phyloP scores from a whole-genome alignment of 129 eudicot species.

The Flaveria brownii region DNA sequence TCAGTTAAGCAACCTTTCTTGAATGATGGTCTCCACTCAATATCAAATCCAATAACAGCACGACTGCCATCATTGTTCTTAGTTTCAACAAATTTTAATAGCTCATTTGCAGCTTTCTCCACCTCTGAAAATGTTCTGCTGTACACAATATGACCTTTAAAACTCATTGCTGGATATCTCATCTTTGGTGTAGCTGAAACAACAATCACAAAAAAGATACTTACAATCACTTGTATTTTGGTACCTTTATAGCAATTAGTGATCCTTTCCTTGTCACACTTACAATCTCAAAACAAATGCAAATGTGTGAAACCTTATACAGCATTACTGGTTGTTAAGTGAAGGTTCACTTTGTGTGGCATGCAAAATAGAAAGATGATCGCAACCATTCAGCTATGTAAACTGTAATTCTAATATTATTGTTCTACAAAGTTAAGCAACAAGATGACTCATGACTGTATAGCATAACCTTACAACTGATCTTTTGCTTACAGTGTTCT shows the following conservation, averaged over 20 bases:
- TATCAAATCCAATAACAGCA: conserved; percentile 67
- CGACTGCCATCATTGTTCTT: conserved; percentile 45
- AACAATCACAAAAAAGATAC: conserved; percentile 14
- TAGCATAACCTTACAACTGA: background rate
- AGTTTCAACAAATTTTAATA: conserved; percentile 54
- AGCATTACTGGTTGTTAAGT: background rate
- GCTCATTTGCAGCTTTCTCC: conserved; percentile 68
- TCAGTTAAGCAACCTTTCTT: conserved; percentile 46
- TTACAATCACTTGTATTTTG: background rate
- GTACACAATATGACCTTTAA: conserved; percentile 66
- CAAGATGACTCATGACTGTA: conserved; percentile 15
- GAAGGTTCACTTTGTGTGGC: conserved; percentile 6
- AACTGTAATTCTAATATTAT: background rate
- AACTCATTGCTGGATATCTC: conserved; percentile 53
- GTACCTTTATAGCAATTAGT: background rate
- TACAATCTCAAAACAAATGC: conserved; percentile 5
- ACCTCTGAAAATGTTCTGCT: conserved; percentile 70
- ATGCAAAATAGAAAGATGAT: background rate
- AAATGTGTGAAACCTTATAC: conserved; percentile 1
- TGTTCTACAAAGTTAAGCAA: background rate
- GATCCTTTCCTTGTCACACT: background rate
- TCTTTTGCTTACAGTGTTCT: background rate
- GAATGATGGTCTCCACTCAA: conserved; percentile 85
- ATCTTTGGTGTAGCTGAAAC: conserved; percentile 40
- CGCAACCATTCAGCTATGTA: background rate